Evolutionary conservation across 305 asterid genomes (phyloP).

Genomic region (Fraxinus nigra): DNA sequence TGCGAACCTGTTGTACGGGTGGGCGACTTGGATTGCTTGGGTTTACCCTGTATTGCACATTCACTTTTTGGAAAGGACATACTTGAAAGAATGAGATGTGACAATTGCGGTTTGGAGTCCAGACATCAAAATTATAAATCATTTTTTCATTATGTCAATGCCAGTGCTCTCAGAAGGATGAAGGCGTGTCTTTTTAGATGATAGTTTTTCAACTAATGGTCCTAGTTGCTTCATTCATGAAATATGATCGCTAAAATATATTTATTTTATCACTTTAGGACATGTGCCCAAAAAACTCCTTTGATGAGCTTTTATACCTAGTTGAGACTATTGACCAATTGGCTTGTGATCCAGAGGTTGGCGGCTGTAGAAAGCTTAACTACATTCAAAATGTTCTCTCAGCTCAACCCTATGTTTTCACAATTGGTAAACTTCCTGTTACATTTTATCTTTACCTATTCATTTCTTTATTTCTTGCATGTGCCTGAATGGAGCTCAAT

Average conservation of each 20-base stretch:
- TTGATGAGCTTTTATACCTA: conserved; percentile 74
- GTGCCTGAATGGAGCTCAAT: not conserved
- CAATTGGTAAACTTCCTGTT: conserved; percentile 46
- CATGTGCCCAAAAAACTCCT: conserved; percentile 69
- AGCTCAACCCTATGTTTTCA: conserved; percentile 76
- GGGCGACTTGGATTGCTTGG: conserved; percentile 28
- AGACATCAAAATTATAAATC: conserved; percentile 74
- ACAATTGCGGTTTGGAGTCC: conserved; percentile 73
- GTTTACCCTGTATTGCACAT: conserved; percentile 73
- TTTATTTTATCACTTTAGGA: conserved; percentile 42
- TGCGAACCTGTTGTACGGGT: conserved; percentile 29
- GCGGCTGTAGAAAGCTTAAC: conserved; percentile 83
- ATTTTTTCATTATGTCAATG: conserved; percentile 83
- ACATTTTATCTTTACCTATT: not conserved
- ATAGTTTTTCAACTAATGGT: conserved; percentile 4
- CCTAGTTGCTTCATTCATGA: conserved; percentile 5
- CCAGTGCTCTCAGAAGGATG: conserved; percentile 84
- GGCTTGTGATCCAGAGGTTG: conserved; percentile 81
- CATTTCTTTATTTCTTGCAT: not conserved
- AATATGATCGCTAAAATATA: not conserved
- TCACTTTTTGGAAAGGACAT: conserved; percentile 84
- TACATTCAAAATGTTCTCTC: conserved; percentile 78
- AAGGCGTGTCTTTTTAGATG: conserved; percentile 48
- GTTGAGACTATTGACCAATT: conserved; percentile 87
- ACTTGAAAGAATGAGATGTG: conserved; percentile 78